A percentile compares a stretch with the other conserved stretches of the same genome.
Evolutionary conservation across 129 eudicot species (phyloP).

Genomic region (Pulicaria dysenterica): DNA sequence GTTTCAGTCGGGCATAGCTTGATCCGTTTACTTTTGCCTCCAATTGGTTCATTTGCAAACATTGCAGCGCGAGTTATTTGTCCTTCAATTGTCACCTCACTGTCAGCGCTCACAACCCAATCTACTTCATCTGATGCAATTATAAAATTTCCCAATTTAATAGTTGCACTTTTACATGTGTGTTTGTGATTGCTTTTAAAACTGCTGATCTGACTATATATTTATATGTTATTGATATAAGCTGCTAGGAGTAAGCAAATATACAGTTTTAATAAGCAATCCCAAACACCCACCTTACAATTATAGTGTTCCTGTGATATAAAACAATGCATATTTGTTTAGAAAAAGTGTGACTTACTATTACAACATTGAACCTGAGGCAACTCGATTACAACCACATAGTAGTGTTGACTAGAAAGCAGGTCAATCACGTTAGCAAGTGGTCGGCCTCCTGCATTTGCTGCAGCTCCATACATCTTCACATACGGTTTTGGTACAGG

Average conservation of each 20-base stretch:
- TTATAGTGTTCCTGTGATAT: too few species aligned
- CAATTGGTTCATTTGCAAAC: neutral
- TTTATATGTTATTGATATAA: too few species aligned
- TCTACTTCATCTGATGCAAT: conserved; percentile 18
- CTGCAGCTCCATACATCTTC: conserved; percentile 12
- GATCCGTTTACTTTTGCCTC: conserved; percentile 8
- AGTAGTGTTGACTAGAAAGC: neutral
- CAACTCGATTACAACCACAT: conserved; percentile 17
- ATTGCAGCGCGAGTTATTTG: conserved; percentile 10
- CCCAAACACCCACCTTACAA: too few species aligned
- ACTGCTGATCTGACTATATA: too few species aligned
- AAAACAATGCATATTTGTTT: neutral
- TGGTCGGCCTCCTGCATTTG: neutral
- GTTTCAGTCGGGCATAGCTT: conserved; percentile 20
- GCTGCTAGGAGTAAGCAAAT: too few species aligned
- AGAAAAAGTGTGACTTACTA: conserved; percentile 17
- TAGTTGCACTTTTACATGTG: neutral
- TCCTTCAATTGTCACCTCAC: conserved; percentile 23
- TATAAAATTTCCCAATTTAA: neutral
- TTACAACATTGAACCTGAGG: conserved; percentile 10
- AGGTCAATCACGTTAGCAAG: conserved; percentile 24
- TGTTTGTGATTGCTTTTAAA: neutral
- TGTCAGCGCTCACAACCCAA: neutral
- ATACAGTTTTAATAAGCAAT: too few species aligned
- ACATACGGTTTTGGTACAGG: neutral